Conservation (phyloP, 2,329 filamentous ascomycete genomes). For the Paecilomyces formosus region DNA sequence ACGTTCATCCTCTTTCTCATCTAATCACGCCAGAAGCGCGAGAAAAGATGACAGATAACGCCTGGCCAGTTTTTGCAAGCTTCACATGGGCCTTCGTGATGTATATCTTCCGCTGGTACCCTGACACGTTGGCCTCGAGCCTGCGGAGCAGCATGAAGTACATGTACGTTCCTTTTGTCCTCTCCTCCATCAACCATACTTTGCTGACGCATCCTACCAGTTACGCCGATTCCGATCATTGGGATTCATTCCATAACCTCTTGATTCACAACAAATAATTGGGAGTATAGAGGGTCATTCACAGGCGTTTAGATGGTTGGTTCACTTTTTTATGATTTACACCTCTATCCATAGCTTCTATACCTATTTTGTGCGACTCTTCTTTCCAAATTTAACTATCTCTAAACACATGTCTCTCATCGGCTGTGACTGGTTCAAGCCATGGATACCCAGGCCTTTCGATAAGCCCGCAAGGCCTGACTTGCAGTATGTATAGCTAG, state of each 20-base stretch:
- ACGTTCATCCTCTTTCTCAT: conserved; percentile 32
- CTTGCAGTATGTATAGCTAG: background rate
- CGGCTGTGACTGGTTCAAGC: background rate
- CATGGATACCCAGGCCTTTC: background rate
- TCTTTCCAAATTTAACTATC: background rate
- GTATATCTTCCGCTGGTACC: conserved; percentile 89
- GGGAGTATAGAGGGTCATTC: background rate
- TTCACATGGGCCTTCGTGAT: conserved; percentile 90
- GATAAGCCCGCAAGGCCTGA: background rate
- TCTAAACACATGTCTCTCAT: background rate
- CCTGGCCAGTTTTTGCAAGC: conserved; percentile 89
- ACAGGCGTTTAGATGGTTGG: conserved; percentile 2
- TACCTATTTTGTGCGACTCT: background rate
- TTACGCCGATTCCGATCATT: conserved; percentile 75
- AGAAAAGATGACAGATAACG: conserved; percentile 55
- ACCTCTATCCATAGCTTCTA: background rate
- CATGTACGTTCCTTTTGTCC: conserved; percentile 57
- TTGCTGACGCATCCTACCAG: conserved; percentile 28
- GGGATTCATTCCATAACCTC: conserved; percentile 79
- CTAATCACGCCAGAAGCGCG: conserved; percentile 39
- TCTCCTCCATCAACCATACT: background rate
- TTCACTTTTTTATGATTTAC: background rate
- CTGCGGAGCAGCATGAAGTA: conserved; percentile 95
- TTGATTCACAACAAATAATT: conserved; percentile 70
- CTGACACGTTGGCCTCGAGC: conserved; percentile 83